These are phyloP conservation scores for Auricularia cornea DNA, from an alignment of 768 basidiomycete species.

Conservation along the genomic window DNA sequence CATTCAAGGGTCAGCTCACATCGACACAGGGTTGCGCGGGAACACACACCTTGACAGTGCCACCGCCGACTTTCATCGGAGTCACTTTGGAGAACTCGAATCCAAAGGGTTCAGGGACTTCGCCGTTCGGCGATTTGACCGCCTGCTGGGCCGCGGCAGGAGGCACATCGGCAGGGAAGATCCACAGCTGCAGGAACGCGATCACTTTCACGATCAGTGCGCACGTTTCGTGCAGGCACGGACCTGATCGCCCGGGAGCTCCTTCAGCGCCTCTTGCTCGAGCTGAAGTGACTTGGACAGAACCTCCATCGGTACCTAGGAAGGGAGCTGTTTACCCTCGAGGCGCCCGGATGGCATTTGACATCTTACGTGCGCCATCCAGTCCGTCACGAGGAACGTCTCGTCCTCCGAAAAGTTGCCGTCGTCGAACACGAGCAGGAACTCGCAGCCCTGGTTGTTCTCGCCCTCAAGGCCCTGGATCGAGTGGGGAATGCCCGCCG, in stretches of 20 bases:
- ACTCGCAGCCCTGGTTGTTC: conserved; percentile 39
- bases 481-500: conserved; percentile 47
- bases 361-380: conserved; percentile 53
- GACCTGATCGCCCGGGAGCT: conserved; percentile 37
- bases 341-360: no score
- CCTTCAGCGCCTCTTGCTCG: conserved; percentile 4
- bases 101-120: conserved; percentile 43
- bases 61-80: conserved; percentile 39
- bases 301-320: conserved; percentile 41
- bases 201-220: neutral
- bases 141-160: neutral
- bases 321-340: conserved; percentile 25
- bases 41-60: conserved; percentile 36
- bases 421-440: conserved; percentile 47
- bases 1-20: no score
- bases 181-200: conserved; percentile 33
- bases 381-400: conserved; percentile 57
- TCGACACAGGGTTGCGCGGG: no score
- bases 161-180: conserved; percentile 36
- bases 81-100: conserved; percentile 44
- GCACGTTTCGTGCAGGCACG: conserved; percentile 36
- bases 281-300: conserved; percentile 36
- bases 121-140: conserved; percentile 22
- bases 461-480: conserved; percentile 29
- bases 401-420: conserved; percentile 50